Base-by-base conservation (phyloP, 495 filamentous ascomycete species). In the Podospora tetraspora region DNA sequence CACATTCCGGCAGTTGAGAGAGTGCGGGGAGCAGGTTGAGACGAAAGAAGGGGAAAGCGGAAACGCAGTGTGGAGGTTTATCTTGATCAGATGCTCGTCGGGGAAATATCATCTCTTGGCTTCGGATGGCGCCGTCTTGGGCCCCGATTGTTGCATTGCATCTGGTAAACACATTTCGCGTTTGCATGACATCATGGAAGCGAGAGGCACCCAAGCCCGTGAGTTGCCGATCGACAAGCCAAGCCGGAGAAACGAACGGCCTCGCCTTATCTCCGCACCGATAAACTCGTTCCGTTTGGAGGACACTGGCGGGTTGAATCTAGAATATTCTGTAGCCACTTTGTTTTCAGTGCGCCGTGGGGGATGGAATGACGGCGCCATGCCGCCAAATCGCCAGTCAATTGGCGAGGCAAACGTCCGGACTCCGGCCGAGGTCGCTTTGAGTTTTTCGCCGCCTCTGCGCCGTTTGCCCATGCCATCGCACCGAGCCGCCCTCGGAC, bases 391-490 rank as follows among this genome's bases (percentile, higher is more conserved):
- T 19, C 19, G 43, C 13, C 43, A 43, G 52, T 25, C 22, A 57
- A 65, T 32, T 65, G 52, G 25, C 24, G 52, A 65, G 63, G 52
- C 23, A 22, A 43, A 59, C 7, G 52, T 65, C 63, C 63, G 63
- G 56, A 65, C 63, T 65, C 63, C 63, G 63, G 63, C 63, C 63
- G 43, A 43, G 30, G n/a, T 37, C 61, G 61, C 61, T 32, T 32
- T 24, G 62, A 58, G 25, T 58, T 65, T 65, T 62, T 65, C 23
- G 22, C 24, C 23, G 22, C 24, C 63, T 56, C 3, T 37, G 3
- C 62, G 62, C 62, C 32, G 62, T 23, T 43, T 23, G 43, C 63
- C 8, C 23, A 23, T 21, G 10, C 19, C 57, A 16, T 32, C 24
- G n/a, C 32, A 12, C n/a, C 60, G 19, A 21, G 60, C 43, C 62